Evolutionary conservation across 2,329 filamentous ascomycete genomes (phyloP).

Genomic region (Monosporascus sp.): DNA sequence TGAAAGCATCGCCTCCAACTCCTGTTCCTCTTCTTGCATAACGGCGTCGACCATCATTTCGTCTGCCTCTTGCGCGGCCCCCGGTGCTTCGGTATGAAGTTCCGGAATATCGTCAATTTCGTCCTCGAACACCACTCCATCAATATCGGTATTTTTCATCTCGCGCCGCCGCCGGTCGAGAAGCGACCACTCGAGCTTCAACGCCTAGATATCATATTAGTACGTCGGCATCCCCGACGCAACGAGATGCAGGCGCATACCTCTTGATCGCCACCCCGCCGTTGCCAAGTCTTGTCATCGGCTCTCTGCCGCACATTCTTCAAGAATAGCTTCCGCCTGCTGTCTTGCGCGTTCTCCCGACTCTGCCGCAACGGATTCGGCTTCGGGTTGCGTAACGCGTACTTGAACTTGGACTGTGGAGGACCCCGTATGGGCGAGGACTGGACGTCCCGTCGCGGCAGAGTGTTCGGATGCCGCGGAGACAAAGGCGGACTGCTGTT

Average conservation of each 20-base stretch:
- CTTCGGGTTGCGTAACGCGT: constrained; percentile 50
- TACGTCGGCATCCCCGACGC: neutral
- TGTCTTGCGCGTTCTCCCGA: constrained; percentile 58
- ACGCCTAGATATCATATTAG: constrained; percentile 20
- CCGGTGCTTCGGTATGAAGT: constrained; percentile 20
- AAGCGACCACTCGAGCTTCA: constrained; percentile 38
- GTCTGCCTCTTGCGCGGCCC: constrained; percentile 27
- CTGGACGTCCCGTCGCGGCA: constrained; percentile 33
- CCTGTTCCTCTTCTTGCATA: constrained; percentile 46
- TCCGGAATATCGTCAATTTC: constrained; percentile 47
- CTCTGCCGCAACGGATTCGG: constrained; percentile 57
- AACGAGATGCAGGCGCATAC: constrained; percentile 21
- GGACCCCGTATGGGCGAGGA: constrained; percentile 29
- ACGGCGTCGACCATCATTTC: constrained; percentile 50
- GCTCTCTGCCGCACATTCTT: constrained; percentile 57
- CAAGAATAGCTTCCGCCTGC: constrained; percentile 62
- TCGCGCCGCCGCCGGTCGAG: constrained; percentile 31
- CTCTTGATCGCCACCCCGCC: constrained; percentile 59
- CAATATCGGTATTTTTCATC: constrained; percentile 32
- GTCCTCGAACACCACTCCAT: constrained; percentile 39
- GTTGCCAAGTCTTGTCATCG: constrained; percentile 55
- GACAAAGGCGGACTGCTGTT: constrained; percentile 30
- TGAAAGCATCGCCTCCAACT: constrained; percentile 52
- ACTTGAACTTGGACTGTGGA: constrained; percentile 31
- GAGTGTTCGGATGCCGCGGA: constrained; percentile 35